These are phyloP conservation scores for Kodamaea hsintzibuensis DNA, from an alignment of 805 yeast genomes.

Conservation along the genomic window DNA sequence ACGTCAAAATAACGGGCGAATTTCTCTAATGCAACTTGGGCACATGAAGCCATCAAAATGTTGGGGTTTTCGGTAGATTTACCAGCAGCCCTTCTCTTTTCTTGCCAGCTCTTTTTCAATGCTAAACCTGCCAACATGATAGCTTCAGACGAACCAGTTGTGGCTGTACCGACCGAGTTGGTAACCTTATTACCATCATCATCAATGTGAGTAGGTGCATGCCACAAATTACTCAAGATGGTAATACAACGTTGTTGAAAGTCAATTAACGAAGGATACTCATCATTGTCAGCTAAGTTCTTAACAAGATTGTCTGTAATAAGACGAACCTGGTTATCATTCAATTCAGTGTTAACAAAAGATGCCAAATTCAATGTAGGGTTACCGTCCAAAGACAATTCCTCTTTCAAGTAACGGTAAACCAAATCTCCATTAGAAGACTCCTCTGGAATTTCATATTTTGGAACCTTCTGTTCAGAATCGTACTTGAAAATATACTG, in stretches of 20 bases:
- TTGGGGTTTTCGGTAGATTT: constrained; percentile 68
- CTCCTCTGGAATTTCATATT: constrained; percentile 58
- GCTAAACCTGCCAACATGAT: constrained; percentile 93
- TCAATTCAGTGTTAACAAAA: constrained; percentile 77
- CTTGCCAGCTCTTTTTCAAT: constrained; percentile 88
- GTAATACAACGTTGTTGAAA: constrained; percentile 80
- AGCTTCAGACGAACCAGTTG: constrained; percentile 94
- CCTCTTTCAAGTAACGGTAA: constrained; percentile 67
- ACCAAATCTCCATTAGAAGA: constrained; percentile 57
- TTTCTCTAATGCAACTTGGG: constrained; percentile 92
- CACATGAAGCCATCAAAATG: constrained; percentile 88
- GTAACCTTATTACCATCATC: constrained; percentile 24
- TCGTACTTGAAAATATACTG: constrained; percentile 33
- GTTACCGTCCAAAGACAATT: constrained; percentile 77
- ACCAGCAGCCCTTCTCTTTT: constrained; percentile 57
- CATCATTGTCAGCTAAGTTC: constrained; percentile 91
- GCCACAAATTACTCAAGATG: constrained; percentile 78
- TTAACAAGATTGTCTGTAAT: constrained; percentile 73
- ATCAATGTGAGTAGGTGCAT: constrained; percentile 50
- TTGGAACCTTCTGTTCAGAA: constrained; percentile 43
- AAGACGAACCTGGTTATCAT: constrained; percentile 46
- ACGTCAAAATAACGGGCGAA: constrained; percentile 94
- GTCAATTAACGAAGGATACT: constrained; percentile 83
- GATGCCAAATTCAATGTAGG: constrained; percentile 86
- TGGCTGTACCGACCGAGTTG: constrained; percentile 76